Percentiles rank a stretch among this genome's conserved stretches.
Conservation (phyloP, 1,139 yeast species). For the Pichia norvegensis region DNA sequence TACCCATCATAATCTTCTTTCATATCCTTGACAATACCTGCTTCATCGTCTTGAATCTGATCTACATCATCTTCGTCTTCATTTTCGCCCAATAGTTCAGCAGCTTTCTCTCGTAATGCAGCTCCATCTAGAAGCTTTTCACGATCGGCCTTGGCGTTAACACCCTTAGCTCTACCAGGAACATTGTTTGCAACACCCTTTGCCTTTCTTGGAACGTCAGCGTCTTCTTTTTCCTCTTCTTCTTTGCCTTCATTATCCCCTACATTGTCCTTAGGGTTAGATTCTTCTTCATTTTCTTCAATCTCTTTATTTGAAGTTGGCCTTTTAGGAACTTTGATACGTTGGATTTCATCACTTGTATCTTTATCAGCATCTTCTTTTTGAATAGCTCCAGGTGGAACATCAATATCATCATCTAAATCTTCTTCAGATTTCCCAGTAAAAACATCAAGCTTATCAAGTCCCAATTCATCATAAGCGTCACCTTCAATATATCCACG, state of each 20-base stretch:
- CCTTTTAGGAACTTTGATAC: not conserved
- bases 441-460: constrained; percentile 18
- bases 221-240: not conserved
- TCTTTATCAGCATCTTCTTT: not conserved
- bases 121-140: not conserved
- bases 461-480: constrained; percentile 25
- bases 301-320: not conserved
- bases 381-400: constrained; percentile 1
- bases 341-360: constrained; percentile 1
- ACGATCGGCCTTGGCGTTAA: not conserved
- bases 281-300: not conserved
- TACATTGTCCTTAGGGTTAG: not conserved
- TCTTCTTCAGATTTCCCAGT: constrained; percentile 9
- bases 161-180: not conserved
- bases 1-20: constrained; percentile 21
- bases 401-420: constrained; percentile 7
- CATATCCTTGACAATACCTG: constrained; percentile 20
- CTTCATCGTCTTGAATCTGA: constrained; percentile 7
- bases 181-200: not conserved
- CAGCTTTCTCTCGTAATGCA: not conserved
- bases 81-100: not conserved
- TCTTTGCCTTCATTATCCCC: not conserved
- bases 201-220: not conserved
- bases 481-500: constrained; percentile 26
- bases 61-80: constrained; percentile 5